phyloP scores from a whole-genome alignment of 2,329 filamentous ascomycete species.

The Penicillium verrucosum region DNA sequence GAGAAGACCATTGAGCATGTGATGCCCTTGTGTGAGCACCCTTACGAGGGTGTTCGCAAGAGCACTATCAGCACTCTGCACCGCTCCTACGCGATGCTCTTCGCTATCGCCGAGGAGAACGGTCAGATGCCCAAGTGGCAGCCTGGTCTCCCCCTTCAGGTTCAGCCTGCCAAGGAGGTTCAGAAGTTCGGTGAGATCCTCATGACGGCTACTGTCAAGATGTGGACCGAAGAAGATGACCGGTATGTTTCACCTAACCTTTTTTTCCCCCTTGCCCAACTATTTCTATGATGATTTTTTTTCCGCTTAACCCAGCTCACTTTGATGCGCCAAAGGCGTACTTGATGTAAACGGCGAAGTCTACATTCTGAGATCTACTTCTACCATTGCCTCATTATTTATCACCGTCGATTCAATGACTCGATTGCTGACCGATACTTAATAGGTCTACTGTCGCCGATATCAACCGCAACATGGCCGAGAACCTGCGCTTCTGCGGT shows the following conservation, averaged over 20 bases:
- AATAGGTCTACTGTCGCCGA: constrained; percentile 81
- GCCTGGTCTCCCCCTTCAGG: constrained; percentile 77
- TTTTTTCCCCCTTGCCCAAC: constrained; percentile 9
- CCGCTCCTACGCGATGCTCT: constrained; percentile 89
- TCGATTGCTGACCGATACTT: constrained; percentile 34
- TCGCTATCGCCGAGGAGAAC: constrained; percentile 78
- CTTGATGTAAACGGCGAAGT: constrained; percentile 83
- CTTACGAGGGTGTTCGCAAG: constrained; percentile 90
- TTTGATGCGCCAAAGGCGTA: constrained; percentile 81
- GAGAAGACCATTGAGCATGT: constrained; percentile 83
- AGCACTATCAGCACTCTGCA: constrained; percentile 87
- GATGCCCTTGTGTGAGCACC: constrained; percentile 77
- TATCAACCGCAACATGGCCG: constrained; percentile 89
- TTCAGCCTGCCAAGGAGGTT: constrained; percentile 73
- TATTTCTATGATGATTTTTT: constrained; percentile 70
- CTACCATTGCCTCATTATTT: constrained; percentile 17
- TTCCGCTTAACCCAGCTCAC: constrained; percentile 99
- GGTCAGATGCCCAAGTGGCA: constrained; percentile 79
- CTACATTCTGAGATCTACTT: constrained; percentile 43
- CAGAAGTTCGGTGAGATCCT: constrained; percentile 82
- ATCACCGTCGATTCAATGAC: constrained; percentile 14
- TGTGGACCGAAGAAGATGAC: constrained; percentile 89
- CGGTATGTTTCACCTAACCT: constrained; percentile 63
- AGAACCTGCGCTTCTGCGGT: constrained; percentile 85
- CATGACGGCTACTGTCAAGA: constrained; percentile 74